Evolutionary conservation across 2,329 filamentous ascomycete species (phyloP), one percentile per base, ranked within the genome.

Genomic region (Colletotrichum camelliae): DNA sequence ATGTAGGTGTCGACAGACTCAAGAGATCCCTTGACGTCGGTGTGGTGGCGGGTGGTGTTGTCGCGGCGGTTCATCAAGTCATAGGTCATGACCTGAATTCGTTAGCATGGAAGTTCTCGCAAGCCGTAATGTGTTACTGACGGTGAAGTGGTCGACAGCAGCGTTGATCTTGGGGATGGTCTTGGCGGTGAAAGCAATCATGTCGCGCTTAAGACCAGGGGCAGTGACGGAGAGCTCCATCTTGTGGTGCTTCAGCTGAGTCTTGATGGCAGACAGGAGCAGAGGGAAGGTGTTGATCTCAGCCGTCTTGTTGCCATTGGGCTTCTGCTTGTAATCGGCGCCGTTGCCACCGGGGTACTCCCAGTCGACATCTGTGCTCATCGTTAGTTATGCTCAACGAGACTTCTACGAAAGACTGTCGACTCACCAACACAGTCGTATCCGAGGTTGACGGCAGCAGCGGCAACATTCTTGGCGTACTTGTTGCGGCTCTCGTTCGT

Each of bases 61-160:
- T 94, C 91, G n/a, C 94, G 90, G 13, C 93, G 91, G 84, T 94
- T 94, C 89, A 94, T 93, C 64, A 95, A 81, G 80, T 95, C 93
- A 81, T 95, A 95, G 10, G 90, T 88, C 93, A 94, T 94, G 77
- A 95, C 84, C 83, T 85, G 5, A 24, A 21, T 18, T 10, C 2
- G 39, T 39, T 35, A 33, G 18, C 18, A 37, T 60, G 13, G 18
- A n/a, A 8, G 2, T 27, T 27, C 8, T 2, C 1, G 0, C 0
- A 18, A 18, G 3, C 16, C 1, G 9, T 2, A 4, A 2, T 0
- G 39, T 8, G 4, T 7, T 5, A 78, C 78, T 72, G 61, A 84
- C 84, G 65, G 94, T 94, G 80, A 94, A 86, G 80, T 92, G 93
- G 81, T 95, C 92, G 21, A 94, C 88, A 2, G 87, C 86, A 15